Evolutionary conservation across 768 basidiomycete species (phyloP).

Genomic region (Auricularia sp.): DNA sequence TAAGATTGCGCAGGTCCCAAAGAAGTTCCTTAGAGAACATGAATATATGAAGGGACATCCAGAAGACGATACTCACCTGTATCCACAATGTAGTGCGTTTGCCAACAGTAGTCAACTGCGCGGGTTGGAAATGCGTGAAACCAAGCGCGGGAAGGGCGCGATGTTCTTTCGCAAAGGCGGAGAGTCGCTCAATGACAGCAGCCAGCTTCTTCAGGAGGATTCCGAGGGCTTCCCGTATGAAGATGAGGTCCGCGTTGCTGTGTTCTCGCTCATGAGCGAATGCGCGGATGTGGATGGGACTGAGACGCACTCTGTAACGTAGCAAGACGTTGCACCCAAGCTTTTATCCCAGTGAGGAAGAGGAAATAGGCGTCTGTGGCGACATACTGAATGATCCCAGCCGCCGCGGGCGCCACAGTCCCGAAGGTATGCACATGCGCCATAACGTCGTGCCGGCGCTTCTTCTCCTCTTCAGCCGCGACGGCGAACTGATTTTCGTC

Average conservation of each 20-base stretch:
- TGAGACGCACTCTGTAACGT: slow-evolving; percentile 86
- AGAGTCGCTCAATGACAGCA: slow-evolving; percentile 79
- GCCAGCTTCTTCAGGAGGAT: slow-evolving; percentile 83
- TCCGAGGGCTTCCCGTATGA: slow-evolving; percentile 77
- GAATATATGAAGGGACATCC: not conserved
- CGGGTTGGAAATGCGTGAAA: slow-evolving; percentile 98
- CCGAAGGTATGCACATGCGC: slow-evolving; percentile 99
- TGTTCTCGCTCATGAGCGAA: not conserved
- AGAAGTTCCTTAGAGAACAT: slow-evolving; percentile 57
- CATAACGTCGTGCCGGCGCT: slow-evolving; percentile 97
- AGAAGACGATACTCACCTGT: slow-evolving; percentile 40
- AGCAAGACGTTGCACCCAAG: slow-evolving; percentile 95
- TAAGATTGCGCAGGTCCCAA: slow-evolving; percentile 92
- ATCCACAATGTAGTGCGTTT: slow-evolving; percentile 96
- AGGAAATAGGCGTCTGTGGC: not conserved
- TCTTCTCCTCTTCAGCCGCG: slow-evolving; percentile 93
- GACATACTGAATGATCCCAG: slow-evolving; percentile 87
- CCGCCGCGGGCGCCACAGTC: slow-evolving; percentile 83
- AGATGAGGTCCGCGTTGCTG: slow-evolving; percentile 97
- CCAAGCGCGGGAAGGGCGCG: slow-evolving; percentile 87
- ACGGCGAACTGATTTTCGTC: slow-evolving; percentile 84
- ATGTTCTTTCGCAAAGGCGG: slow-evolving; percentile 75
- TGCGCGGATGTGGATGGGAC: not conserved
- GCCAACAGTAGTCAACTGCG: slow-evolving; percentile 95
- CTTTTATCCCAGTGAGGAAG: slow-evolving; percentile 25